A percentile compares a stretch with the other conserved stretches of the same genome.
These are phyloP conservation scores for Corylus americana DNA, from an alignment of 306 rosid species.

Conservation along the genomic window DNA sequence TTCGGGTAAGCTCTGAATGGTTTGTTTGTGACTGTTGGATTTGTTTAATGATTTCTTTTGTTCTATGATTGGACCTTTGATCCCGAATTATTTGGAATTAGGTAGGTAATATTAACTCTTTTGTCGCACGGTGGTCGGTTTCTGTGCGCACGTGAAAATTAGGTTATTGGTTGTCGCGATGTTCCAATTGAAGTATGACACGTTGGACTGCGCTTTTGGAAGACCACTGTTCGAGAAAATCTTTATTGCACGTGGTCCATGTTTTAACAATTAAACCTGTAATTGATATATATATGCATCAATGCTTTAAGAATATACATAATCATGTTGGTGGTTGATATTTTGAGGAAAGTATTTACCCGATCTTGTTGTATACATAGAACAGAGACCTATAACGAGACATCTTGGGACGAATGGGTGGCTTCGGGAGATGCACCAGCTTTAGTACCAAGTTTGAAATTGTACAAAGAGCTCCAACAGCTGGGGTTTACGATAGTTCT, in stretches of 20 bases:
- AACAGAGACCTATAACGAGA: constrained; percentile 49
- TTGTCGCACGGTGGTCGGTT: background rate
- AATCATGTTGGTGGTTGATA: constrained; percentile 4
- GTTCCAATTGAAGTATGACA: no score
- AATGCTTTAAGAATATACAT: background rate
- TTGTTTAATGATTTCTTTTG: background rate
- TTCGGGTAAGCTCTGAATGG: constrained; percentile 57
- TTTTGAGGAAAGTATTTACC: background rate
- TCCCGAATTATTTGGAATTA: no score
- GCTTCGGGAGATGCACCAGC: constrained; percentile 66
- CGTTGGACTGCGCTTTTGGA: no score
- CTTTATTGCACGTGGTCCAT: no score
- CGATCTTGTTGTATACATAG: constrained; percentile 40
- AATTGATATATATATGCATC: no score
- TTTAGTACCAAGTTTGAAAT: constrained; percentile 55
- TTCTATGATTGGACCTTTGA: background rate
- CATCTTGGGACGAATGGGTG: constrained; percentile 69
- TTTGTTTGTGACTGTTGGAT: background rate
- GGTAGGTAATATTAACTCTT: background rate
- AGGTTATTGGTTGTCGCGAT: no score
- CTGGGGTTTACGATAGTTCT: constrained; percentile 69
- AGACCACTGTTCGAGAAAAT: no score
- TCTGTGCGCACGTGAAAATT: no score
- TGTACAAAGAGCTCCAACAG: constrained; percentile 46
- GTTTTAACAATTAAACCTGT: no score